Conservation (phyloP, 169 alveolate genomes). For the Plasmodium berghei region DNA sequence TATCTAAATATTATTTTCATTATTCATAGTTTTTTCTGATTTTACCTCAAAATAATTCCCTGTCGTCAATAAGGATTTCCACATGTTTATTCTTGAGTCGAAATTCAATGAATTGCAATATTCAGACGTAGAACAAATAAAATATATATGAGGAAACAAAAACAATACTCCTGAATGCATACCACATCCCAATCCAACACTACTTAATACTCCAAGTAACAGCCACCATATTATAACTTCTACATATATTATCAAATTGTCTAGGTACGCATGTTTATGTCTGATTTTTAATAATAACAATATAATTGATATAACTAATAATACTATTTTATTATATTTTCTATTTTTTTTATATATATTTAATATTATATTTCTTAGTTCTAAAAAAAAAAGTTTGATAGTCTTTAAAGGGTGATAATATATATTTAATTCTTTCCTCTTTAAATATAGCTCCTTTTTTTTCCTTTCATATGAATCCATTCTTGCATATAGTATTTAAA, state of each 20-base stretch:
- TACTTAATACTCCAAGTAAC: constrained; percentile 83
- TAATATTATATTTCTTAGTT: constrained; percentile 40
- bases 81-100: constrained; percentile 83
- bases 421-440: constrained; percentile 65
- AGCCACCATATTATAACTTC: constrained; percentile 85
- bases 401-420: constrained; percentile 71
- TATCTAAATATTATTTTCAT: too few relatives aligned
- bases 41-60: constrained; percentile 77
- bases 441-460: constrained; percentile 67
- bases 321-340: constrained; percentile 63
- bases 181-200: constrained; percentile 89
- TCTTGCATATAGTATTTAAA: constrained; percentile 17
- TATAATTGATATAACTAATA: constrained; percentile 22
- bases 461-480: constrained; percentile 72
- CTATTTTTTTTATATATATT: constrained; percentile 36
- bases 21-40: neutral
- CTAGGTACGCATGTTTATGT: constrained; percentile 53
- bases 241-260: constrained; percentile 68
- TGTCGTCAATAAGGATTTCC: constrained; percentile 77
- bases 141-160: constrained; percentile 87
- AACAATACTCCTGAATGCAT: constrained; percentile 88
- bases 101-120: constrained; percentile 80
- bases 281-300: constrained; percentile 67
- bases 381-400: constrained; percentile 40
- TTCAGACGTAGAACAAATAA: constrained; percentile 84